A percentile compares a stretch with the other conserved stretches of the same genome.
Conservation (phyloP, 2,329 filamentous ascomycete genomes). For the Capronia epimyces region DNA sequence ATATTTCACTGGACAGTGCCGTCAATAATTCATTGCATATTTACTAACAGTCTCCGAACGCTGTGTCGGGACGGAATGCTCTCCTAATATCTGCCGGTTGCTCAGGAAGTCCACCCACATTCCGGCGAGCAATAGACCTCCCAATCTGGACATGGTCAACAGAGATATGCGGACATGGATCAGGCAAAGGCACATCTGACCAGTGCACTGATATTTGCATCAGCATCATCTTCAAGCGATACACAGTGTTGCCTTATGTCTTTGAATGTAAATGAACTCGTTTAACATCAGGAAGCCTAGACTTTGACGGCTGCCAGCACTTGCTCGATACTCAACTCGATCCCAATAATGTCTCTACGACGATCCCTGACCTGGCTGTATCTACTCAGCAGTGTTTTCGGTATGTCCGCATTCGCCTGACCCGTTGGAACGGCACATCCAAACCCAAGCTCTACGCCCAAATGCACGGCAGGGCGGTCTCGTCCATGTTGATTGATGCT, state of each 20-base stretch:
- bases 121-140: neutral
- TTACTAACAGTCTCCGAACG: no score
- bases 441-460: neutral
- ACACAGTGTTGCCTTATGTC: no score
- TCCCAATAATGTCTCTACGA: conserved; percentile 1
- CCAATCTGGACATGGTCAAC: neutral
- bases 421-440: conserved; percentile 3
- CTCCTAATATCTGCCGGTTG: neutral
- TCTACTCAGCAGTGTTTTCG: conserved; percentile 1
- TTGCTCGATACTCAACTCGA: neutral
- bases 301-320: neutral
- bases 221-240: no score
- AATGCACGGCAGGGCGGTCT: no score
- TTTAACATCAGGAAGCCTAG: no score
- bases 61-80: neutral
- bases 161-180: no score
- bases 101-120: neutral
- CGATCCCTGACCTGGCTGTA: neutral
- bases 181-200: no score
- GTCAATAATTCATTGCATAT: no score
- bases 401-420: conserved; percentile 2
- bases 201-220: no score
- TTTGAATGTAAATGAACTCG: no score
- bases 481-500: neutral
- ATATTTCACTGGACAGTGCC: no score